Evolutionary conservation across 192 early-diverging fungal species (phyloP).

Genomic region (Phlyctochytrium arcticum): DNA sequence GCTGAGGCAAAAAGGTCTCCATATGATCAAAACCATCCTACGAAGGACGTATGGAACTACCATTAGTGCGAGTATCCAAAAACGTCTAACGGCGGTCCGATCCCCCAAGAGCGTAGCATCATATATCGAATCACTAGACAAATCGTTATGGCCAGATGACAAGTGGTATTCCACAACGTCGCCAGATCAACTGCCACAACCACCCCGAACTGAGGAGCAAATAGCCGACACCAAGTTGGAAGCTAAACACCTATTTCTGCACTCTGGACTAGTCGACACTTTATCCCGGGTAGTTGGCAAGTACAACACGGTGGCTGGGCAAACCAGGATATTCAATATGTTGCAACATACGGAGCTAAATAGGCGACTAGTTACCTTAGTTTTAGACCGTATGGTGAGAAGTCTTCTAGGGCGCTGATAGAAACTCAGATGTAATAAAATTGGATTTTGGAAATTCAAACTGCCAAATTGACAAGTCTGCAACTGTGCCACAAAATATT

Average conservation of each 20-base stretch:
- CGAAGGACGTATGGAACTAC: constrained; percentile 33
- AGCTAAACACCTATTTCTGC: constrained; percentile 30
- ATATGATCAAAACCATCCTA: constrained; percentile 38
- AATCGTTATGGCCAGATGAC: constrained; percentile 34
- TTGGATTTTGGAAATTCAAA: too few species aligned
- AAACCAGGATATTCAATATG: constrained; percentile 42
- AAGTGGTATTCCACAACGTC: constrained; percentile 16
- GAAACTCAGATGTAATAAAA: too few species aligned
- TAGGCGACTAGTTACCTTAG: constrained; percentile 10
- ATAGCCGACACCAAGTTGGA: constrained; percentile 24
- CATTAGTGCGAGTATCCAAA: constrained; percentile 26
- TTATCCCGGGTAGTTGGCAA: constrained; percentile 26
- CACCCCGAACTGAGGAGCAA: constrained; percentile 28
- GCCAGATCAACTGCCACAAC: neutral
- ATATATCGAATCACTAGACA: constrained; percentile 26
- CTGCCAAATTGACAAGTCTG: too few species aligned
- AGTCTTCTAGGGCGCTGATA: too few species aligned
- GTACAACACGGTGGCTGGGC: constrained; percentile 26
- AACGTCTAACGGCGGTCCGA: constrained; percentile 1
- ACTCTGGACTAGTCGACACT: constrained; percentile 20
- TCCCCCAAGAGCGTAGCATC: constrained; percentile 16
- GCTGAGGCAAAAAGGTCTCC: constrained; percentile 43
- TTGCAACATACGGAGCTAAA: constrained; percentile 34
- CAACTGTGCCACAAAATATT: too few species aligned
- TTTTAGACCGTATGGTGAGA: constrained; percentile 32